Evolutionary conservation across 1,139 yeast genomes (phyloP).

Genomic region (Saccharomyces hybrid): DNA sequence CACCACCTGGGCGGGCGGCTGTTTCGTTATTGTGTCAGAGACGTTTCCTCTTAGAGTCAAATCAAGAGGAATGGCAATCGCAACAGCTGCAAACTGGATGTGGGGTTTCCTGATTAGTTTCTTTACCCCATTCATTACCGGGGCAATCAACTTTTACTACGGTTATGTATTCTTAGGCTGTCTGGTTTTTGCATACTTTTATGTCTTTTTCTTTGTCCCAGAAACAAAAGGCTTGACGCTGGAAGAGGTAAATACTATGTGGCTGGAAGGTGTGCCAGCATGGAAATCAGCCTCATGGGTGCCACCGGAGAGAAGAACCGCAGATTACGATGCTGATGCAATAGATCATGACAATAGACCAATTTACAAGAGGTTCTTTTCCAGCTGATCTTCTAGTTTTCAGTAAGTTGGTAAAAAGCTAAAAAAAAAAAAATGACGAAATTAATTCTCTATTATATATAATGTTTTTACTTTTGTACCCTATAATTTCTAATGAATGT

Average conservation of each 20-base stretch:
- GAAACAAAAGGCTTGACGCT: slow-evolving; percentile 62
- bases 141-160: slow-evolving; percentile 34
- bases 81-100: slow-evolving; percentile 62
- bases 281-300: slow-evolving; percentile 34
- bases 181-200: slow-evolving; percentile 47
- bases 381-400: background rate
- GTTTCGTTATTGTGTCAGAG: slow-evolving; percentile 62
- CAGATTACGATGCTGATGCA: slow-evolving; percentile 17
- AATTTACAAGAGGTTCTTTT: slow-evolving; percentile 18
- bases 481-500: background rate
- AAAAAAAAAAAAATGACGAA: background rate
- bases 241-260: slow-evolving; percentile 62
- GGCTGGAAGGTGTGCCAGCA: slow-evolving; percentile 32
- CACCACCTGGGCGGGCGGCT: slow-evolving; percentile 74
- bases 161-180: slow-evolving; percentile 70
- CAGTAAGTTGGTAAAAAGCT: background rate
- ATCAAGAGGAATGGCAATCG: slow-evolving; percentile 65
- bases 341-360: slow-evolving; percentile 23
- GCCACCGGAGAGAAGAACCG: slow-evolving; percentile 29
- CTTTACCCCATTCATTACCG: slow-evolving; percentile 34
- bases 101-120: slow-evolving; percentile 67
- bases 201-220: slow-evolving; percentile 53
- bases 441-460: background rate
- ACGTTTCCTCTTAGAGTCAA: slow-evolving; percentile 67
- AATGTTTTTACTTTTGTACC: background rate